phyloP scores from a whole-genome alignment of 305 asterid species.

The Solanum chacoense region DNA sequence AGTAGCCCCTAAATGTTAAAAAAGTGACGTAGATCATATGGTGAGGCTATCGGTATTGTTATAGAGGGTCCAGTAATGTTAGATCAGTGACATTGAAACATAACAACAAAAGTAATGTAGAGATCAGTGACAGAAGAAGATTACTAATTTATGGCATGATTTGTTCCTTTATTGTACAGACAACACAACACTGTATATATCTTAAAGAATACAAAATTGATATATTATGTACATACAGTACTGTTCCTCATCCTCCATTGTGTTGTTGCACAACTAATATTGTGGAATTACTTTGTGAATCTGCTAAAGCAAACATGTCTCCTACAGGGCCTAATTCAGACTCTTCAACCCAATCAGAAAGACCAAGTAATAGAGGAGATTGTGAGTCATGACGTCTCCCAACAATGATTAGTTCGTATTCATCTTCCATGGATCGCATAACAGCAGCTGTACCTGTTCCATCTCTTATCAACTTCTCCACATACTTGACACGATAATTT shows the following conservation, averaged over 20 bases:
- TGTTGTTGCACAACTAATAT: constrained; percentile 19
- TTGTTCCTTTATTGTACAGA: not conserved
- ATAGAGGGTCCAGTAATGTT: too few species aligned
- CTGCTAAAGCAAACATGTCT: constrained; percentile 18
- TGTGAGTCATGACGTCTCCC: constrained; percentile 15
- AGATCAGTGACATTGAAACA: not conserved
- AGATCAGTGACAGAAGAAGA: not conserved
- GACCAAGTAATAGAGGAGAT: constrained; percentile 16
- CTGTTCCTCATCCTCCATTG: not conserved
- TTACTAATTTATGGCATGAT: not conserved
- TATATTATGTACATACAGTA: not conserved
- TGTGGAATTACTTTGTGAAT: constrained; percentile 1
- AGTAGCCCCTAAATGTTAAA: too few species aligned
- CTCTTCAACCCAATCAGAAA: constrained; percentile 18
- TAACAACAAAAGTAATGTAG: not conserved
- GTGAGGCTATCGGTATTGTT: too few species aligned
- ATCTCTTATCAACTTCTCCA: constrained; percentile 7
- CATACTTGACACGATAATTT: constrained; percentile 3
- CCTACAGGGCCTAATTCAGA: constrained; percentile 21
- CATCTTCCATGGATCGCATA: constrained; percentile 8
- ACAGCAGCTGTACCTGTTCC: constrained; percentile 19
- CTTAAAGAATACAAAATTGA: not conserved
- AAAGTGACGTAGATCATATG: too few species aligned
- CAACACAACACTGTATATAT: not conserved
- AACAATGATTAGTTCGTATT: constrained; percentile 12